These are phyloP conservation scores for Penicillium macrosclerotiorum DNA, from an alignment of 495 filamentous ascomycete genomes.

Conservation along the genomic window DNA sequence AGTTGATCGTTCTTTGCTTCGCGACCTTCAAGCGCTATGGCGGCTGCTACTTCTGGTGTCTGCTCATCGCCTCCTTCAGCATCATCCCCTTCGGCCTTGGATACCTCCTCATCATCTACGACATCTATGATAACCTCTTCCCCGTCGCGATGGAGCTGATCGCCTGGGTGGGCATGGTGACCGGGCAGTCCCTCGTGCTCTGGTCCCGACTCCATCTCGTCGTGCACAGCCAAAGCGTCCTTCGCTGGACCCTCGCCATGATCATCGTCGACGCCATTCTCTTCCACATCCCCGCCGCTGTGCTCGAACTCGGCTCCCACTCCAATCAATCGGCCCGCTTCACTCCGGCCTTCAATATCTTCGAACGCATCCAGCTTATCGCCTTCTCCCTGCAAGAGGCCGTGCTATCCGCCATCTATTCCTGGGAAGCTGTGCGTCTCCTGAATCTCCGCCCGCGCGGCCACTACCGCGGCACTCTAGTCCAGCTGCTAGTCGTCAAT, in stretches of 20 bases:
- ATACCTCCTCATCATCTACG: slow-evolving; percentile 52
- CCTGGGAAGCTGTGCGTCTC: slow-evolving; percentile 42
- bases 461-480: slow-evolving; percentile 34
- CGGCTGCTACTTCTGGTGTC: slow-evolving; percentile 55
- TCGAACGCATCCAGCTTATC: slow-evolving; percentile 51
- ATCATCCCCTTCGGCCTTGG: slow-evolving; percentile 54
- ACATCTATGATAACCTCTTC: slow-evolving; percentile 28
- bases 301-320: slow-evolving; percentile 51
- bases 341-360: slow-evolving; percentile 33
- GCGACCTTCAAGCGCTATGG: slow-evolving; percentile 47
- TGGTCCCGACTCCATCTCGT: slow-evolving; percentile 61
- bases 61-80: slow-evolving; percentile 47
- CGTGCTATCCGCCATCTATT: slow-evolving; percentile 52
- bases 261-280: slow-evolving; percentile 52
- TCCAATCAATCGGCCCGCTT: slow-evolving; percentile 22
- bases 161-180: slow-evolving; percentile 60
- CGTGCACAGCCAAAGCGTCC: slow-evolving; percentile 36
- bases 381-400: slow-evolving; percentile 52
- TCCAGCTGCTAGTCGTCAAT: slow-evolving; percentile 52
- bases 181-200: slow-evolving; percentile 61
- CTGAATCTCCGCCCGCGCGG: slow-evolving; percentile 34
- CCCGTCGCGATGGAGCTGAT: slow-evolving; percentile 38
- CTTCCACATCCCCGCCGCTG: slow-evolving; percentile 48
- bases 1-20: slow-evolving; percentile 48
- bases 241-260: slow-evolving; percentile 50